A percentile compares a stretch with the other conserved stretches of the same genome.
Evolutionary conservation across 371 early-diverging fungal species (phyloP).

Genomic region (Paraphysoderma sedebokerense): DNA sequence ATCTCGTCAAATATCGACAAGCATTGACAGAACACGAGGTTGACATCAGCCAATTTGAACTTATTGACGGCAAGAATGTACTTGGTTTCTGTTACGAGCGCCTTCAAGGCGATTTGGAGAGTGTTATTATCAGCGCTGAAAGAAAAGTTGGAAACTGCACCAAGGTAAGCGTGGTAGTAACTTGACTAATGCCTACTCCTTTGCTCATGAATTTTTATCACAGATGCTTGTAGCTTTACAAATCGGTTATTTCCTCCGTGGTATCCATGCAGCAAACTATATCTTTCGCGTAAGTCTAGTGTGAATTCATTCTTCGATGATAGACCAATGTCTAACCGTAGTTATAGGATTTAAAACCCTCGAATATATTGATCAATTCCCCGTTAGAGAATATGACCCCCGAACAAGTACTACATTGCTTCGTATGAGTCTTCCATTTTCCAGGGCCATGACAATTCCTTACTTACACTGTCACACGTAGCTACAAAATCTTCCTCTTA

Average conservation of each 20-base stretch:
- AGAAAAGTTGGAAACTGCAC: background rate
- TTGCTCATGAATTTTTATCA: too few relatives aligned
- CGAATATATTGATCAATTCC: background rate
- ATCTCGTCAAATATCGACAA: background rate
- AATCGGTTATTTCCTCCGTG: background rate
- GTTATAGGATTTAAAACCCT: background rate
- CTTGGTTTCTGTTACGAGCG: background rate
- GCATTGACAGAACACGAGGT: background rate
- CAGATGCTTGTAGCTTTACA: background rate
- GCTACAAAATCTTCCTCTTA: background rate
- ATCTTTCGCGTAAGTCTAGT: background rate
- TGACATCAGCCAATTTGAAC: background rate
- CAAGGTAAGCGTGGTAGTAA: too few relatives aligned
- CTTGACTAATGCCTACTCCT: too few relatives aligned
- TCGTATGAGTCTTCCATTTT: background rate
- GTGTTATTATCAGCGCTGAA: background rate
- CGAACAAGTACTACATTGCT: background rate
- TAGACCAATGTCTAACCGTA: background rate
- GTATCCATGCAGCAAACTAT: background rate
- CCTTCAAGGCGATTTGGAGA: background rate
- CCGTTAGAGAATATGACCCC: background rate
- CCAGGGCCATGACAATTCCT: too few relatives aligned
- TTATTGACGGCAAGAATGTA: too few relatives aligned
- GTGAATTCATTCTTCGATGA: background rate
- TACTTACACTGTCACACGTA: too few relatives aligned